phyloP scores from a whole-genome alignment of 805 yeast genomes.

The Candida cerambycidarum region DNA sequence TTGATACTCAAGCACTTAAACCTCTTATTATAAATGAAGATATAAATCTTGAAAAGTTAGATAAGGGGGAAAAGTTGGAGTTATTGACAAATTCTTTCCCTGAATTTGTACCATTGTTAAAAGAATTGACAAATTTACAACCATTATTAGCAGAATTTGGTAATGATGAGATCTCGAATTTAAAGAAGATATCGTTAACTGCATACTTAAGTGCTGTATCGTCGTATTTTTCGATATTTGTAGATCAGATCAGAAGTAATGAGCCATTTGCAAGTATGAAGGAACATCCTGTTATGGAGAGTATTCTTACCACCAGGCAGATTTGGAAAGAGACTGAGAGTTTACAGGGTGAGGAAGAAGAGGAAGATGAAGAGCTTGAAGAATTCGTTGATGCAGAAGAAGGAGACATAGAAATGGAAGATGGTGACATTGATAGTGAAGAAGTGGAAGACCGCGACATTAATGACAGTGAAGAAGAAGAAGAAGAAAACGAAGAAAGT shows the following conservation, averaged over 20 bases:
- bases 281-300: conserved; percentile 88
- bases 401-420: conserved; percentile 24
- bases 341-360: conserved; percentile 6
- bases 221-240: conserved; percentile 74
- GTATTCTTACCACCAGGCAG: conserved; percentile 77
- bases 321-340: conserved; percentile 81
- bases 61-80: conserved; percentile 50
- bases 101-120: conserved; percentile 74
- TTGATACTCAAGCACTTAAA: conserved; percentile 25
- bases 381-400: conserved; percentile 14
- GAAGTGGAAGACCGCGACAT: conserved; percentile 19
- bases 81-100: conserved; percentile 69
- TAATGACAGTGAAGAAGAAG: not conserved
- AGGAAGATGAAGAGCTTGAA: conserved; percentile 16
- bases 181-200: conserved; percentile 69
- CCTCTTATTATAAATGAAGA: conserved; percentile 41
- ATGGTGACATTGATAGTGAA: conserved; percentile 15
- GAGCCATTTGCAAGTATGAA: conserved; percentile 63
- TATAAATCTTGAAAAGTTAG: conserved; percentile 34
- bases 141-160: conserved; percentile 20
- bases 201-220: conserved; percentile 78
- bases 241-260: conserved; percentile 52
- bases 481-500: conserved; percentile 14
- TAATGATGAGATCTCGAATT: conserved; percentile 33
- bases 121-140: conserved; percentile 47